Evolutionary conservation across 495 filamentous ascomycete species (phyloP), one percentile per base, ranked within the genome.

Genomic region (Penicillium cosmopolitanum): DNA sequence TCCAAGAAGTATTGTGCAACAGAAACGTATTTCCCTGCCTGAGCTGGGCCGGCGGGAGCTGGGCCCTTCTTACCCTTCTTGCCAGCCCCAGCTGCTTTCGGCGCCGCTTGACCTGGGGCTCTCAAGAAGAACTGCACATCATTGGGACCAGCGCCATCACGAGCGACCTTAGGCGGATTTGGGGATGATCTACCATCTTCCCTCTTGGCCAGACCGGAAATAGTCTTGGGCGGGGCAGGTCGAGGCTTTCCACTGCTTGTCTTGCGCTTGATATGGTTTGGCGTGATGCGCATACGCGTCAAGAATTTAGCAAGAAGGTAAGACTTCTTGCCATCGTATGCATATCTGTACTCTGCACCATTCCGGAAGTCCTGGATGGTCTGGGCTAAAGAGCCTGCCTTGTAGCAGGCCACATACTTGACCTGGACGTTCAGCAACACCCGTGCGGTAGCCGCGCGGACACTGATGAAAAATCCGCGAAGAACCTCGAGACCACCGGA

Each of bases 381-480:
- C 5, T 56, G 48, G 7, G 13, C 34, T 46, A 81, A 53, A n/a
- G 64, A 64, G 3, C 73, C 74, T 42, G 63, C 57, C 44, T 77
- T 51, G 62, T 78, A 80, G 51, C 70, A 74, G 4, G 77, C 79
- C 4, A 69, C 33, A 55, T 81, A 75, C 47, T 79, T 80, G 42
- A 81, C 77, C 53, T 81, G 77, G 3, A 84, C 80, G 53, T 91
- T 90, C 4, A 89, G 69, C 1, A 90, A 73, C 10, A 89, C 63
- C 6, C 87, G 80, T 4, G 83, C 81, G 4, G 89, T 90, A 9
- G 85, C 86, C 0, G 82, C 76, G 21, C 88, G 85, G 15, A 87
- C 82, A 70, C 87, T 90, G 53, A 86, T 77, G 58, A 89, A 89
- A 62, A 82, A 91, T 0, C 89, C 89, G 51, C 88, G 82, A 0